Base-by-base conservation (phyloP, 2,329 filamentous ascomycete genomes). In the Thielaviopsis populi region DNA sequence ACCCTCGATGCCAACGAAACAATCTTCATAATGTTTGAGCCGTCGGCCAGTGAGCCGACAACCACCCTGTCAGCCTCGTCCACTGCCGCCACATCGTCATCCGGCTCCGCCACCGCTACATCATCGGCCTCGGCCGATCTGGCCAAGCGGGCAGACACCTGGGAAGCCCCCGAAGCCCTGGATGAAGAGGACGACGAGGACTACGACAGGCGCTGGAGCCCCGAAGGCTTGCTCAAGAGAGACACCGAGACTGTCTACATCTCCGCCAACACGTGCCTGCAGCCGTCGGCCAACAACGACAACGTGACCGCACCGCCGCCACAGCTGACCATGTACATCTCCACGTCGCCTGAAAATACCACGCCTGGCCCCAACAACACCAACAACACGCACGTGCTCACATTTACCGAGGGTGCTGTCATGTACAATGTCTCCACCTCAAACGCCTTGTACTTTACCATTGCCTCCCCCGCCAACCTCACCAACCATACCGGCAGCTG, bases 231-330 rank as follows among this genome's bases (percentile, higher is more conserved):
- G 8, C 27, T 61, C 33, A 63, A 61, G 46, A 53, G 64, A 37
- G 64, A 43, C 17, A 56, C 61, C 6, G 63, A 66, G 61, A 61
- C 75, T 1, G 77, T 97, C 2, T 96, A 87, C 73, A 80, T 99
- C 63, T 91, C 91, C 1, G 84, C 91, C 53, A 97, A 91, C 68
- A 91, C 89, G 0, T 99, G 94, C 73, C 74, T 83, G 30, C 90
- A 95, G 69, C 94, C 92, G 13, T 72, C 74, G 22, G 77, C 48
- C 15, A 50, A 54, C 2, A 64, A 61, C 17, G 19, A 17, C 17
- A 65, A 63, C 30, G 63, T 65, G 8, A 63, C 60, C 2, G n/a
- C 42, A 5, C 17, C 43, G 30, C 81, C 88, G 13, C 86, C 88
- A 1, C 91, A 95, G 69, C 80, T 97, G 61, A 81, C 82, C 13